Evolutionary conservation across 2,329 filamentous ascomycete species (phyloP).

Genomic region (Hypoxylon sp.): DNA sequence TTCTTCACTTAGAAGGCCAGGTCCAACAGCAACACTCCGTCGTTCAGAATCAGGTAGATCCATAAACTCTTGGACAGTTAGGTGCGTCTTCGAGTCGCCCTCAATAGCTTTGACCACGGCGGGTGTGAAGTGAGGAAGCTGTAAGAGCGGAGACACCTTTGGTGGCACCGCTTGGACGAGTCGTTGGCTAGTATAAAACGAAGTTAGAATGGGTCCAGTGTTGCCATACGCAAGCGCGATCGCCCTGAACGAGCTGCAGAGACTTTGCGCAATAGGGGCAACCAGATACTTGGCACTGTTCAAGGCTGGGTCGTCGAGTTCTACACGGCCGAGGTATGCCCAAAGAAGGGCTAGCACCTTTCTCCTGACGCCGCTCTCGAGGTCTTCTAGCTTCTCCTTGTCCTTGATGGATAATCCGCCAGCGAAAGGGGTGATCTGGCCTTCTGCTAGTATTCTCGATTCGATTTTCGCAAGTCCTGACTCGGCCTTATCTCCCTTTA

Average conservation of each 20-base stretch:
- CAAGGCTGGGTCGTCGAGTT: constrained; percentile 81
- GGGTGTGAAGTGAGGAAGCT: constrained; percentile 88
- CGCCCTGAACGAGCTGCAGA: constrained; percentile 88
- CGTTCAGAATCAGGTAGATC: constrained; percentile 80
- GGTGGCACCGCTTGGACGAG: constrained; percentile 92
- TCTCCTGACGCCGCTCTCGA: constrained; percentile 83
- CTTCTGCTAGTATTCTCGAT: constrained; percentile 77
- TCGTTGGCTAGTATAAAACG: constrained; percentile 85
- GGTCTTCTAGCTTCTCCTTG: constrained; percentile 78
- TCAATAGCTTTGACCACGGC: constrained; percentile 76
- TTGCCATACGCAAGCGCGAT: constrained; percentile 91
- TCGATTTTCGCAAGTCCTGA: constrained; percentile 86
- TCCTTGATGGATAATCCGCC: constrained; percentile 79
- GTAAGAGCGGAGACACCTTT: constrained; percentile 85
- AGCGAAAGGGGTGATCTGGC: constrained; percentile 64
- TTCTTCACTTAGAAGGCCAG: constrained; percentile 76
- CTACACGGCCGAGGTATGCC: constrained; percentile 92
- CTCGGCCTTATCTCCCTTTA: constrained; percentile 84
- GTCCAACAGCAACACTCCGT: constrained; percentile 76
- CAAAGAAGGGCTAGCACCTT: constrained; percentile 92
- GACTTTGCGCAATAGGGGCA: constrained; percentile 84
- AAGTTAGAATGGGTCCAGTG: constrained; percentile 83
- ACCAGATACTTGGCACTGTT: constrained; percentile 91
- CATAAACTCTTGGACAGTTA: constrained; percentile 91
- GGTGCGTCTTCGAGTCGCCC: constrained; percentile 79